Evolutionary conservation across 1,139 yeast species (phyloP).

Genomic region (Saccharomyces hybrid): DNA sequence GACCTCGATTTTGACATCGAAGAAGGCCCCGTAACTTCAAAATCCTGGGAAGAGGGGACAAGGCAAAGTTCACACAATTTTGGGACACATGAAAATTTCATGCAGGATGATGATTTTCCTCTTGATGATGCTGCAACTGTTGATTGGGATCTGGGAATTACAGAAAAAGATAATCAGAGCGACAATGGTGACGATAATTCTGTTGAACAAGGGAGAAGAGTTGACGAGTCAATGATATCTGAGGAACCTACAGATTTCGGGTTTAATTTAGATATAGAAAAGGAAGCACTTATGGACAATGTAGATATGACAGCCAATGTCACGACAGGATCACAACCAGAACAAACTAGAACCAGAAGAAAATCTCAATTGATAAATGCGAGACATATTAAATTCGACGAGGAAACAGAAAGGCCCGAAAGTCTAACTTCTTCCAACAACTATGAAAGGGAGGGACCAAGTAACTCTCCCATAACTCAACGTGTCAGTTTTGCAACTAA

Average conservation of each 20-base stretch:
- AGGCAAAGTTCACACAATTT: conserved; percentile 37
- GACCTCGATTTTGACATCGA: conserved; percentile 30
- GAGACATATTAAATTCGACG: conserved; percentile 19
- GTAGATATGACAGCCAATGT: neutral
- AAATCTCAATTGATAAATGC: conserved; percentile 13
- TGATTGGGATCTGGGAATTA: conserved; percentile 12
- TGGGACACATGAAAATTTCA: conserved; percentile 7
- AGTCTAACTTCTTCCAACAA: neutral
- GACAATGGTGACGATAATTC: conserved; percentile 38
- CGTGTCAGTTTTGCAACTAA: conserved; percentile 10
- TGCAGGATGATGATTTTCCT: conserved; percentile 14
- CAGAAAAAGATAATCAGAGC: conserved; percentile 33
- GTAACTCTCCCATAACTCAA: neutral
- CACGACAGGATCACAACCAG: neutral
- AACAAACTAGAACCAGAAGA: conserved; percentile 1
- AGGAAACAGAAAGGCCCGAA: conserved; percentile 12
- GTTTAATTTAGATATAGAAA: conserved; percentile 29
- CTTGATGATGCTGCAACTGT: conserved; percentile 12
- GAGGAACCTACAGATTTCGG: conserved; percentile 27
- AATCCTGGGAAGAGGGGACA: conserved; percentile 54
- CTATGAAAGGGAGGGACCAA: neutral
- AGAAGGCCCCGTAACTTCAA: conserved; percentile 12
- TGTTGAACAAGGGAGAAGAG: conserved; percentile 37
- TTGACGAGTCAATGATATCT: conserved; percentile 2
- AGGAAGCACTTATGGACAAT: conserved; percentile 6